Conservation (phyloP, 306 rosid species). For the Castanea mollissima region DNA sequence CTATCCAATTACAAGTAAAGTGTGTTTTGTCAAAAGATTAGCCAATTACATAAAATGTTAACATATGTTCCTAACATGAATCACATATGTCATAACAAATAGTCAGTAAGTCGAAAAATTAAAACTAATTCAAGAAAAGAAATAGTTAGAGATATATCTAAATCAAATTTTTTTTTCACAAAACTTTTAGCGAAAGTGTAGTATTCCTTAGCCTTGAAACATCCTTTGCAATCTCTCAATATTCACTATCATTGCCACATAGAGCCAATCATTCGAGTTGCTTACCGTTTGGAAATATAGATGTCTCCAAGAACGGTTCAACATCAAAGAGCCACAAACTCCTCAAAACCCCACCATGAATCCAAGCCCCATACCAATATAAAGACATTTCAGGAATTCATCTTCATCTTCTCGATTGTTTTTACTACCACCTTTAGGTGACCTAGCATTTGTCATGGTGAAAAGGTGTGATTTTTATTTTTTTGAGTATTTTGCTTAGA, state of each 20-base stretch:
- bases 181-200: no score
- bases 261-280: neutral
- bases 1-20: no score
- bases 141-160: no score
- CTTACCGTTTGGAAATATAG: slow-evolving; percentile 1
- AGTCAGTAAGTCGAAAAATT: no score
- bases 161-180: no score
- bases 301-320: slow-evolving; percentile 23
- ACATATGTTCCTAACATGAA: no score
- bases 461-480: no score
- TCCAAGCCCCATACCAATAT: slow-evolving; percentile 26
- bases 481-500: no score
- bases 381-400: neutral
- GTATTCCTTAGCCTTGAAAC: neutral
- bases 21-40: no score
- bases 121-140: no score
- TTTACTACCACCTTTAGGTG: neutral
- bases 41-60: no score
- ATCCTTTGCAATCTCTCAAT: neutral
- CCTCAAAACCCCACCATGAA: slow-evolving; percentile 35
- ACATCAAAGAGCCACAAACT: neutral
- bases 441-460: neutral
- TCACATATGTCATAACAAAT: no score
- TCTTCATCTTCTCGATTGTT: neutral
- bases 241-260: neutral